Evolutionary conservation across 2,329 filamentous ascomycete genomes (phyloP).

Genomic region (Fusarium dlaminii): DNA sequence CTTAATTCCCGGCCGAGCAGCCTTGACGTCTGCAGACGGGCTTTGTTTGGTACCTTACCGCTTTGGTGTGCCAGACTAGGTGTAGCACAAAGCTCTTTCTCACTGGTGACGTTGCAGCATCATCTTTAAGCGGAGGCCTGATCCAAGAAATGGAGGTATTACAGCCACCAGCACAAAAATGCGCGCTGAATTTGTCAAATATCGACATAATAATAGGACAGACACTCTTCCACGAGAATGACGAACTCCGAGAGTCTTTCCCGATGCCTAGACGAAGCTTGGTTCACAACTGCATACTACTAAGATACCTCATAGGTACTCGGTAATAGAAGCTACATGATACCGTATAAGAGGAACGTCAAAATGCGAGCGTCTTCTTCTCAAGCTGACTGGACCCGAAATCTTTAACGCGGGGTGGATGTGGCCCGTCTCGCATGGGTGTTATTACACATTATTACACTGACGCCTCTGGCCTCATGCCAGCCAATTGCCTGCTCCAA

Average conservation of each 20-base stretch:
- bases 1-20: background rate
- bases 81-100: background rate
- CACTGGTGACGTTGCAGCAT: background rate
- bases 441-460: background rate
- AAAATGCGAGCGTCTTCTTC: background rate
- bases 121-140: background rate
- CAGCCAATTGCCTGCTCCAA: background rate
- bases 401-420: background rate
- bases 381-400: background rate
- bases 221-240: background rate
- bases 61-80: background rate
- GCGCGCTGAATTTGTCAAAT: background rate
- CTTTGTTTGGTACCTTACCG: background rate
- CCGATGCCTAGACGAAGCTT: background rate
- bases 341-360: background rate
- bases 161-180: background rate
- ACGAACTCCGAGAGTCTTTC: background rate
- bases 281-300: background rate
- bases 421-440: background rate
- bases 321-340: background rate
- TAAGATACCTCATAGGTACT: background rate
- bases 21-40: background rate
- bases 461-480: background rate
- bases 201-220: background rate
- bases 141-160: background rate